Conservation (phyloP, 2,329 filamentous ascomycete genomes). For the Stachybotrys echinatus region DNA sequence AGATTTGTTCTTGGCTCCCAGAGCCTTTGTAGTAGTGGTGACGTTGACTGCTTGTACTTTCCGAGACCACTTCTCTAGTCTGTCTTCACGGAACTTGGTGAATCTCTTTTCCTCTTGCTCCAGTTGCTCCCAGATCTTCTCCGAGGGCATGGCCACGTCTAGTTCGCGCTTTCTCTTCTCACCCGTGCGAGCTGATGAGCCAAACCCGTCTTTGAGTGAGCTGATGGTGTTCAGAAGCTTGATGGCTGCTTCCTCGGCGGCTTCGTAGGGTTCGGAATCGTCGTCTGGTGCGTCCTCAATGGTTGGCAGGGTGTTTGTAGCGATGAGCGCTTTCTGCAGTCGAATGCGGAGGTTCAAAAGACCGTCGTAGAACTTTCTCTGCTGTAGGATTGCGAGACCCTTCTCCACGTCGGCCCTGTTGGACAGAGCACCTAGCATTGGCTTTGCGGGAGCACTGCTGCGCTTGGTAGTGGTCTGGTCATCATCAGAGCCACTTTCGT, state of each 20-base stretch:
- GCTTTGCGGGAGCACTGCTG: conserved; percentile 25
- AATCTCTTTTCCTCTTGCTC: conserved; percentile 57
- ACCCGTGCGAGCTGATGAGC: conserved; percentile 42
- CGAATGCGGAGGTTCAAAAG: conserved; percentile 88
- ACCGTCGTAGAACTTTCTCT: conserved; percentile 81
- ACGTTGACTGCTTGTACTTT: conserved; percentile 53
- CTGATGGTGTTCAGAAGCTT: conserved; percentile 80
- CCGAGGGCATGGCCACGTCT: conserved; percentile 50
- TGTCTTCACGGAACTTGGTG: conserved; percentile 58
- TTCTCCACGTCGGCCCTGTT: conserved; percentile 64
- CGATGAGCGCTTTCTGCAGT: conserved; percentile 83
- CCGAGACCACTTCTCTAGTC: conserved; percentile 85
- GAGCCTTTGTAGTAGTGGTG: conserved; percentile 10
- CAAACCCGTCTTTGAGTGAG: conserved; percentile 58
- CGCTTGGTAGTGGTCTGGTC: conserved; percentile 22
- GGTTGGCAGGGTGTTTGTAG: conserved; percentile 66
- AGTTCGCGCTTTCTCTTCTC: conserved; percentile 57
- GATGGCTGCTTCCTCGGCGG: conserved; percentile 80
- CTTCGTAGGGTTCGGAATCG: conserved; percentile 54
- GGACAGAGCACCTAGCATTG: conserved; percentile 21
- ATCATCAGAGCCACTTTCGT: conserved; percentile 29
- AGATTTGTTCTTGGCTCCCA: conserved; percentile 26
- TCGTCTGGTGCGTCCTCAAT: conserved; percentile 32
- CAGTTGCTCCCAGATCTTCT: conserved; percentile 70
- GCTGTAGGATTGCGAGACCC: conserved; percentile 77